A percentile compares a stretch with the other conserved stretches of the same genome.
Conservation (phyloP, 75 land plant genomes). For the Cunninghamia lanceolata region DNA sequence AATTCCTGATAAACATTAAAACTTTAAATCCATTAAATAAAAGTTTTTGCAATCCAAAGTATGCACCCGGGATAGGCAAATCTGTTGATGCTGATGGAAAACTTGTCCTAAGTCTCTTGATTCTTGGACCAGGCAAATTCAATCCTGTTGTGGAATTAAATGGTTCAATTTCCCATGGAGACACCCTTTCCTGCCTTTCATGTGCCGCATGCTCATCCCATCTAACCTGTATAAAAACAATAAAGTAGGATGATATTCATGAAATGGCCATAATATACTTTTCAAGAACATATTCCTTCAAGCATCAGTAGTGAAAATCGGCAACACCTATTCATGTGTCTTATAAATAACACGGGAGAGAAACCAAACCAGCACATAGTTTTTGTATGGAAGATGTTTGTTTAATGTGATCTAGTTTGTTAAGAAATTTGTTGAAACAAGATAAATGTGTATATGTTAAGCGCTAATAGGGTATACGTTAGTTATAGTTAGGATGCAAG, state of each 20-base stretch:
- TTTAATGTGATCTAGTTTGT: background rate
- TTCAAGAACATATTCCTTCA: background rate
- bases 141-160: slow-evolving; percentile 45
- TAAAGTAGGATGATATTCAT: background rate
- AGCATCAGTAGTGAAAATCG: background rate
- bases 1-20: background rate
- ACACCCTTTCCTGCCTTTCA: slow-evolving; percentile 53
- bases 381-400: background rate
- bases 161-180: slow-evolving; percentile 92
- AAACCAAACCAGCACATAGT: background rate
- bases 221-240: slow-evolving; percentile 49
- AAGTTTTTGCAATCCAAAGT: background rate
- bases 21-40: background rate
- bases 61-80: slow-evolving; percentile 37
- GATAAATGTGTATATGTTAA: background rate
- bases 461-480: background rate
- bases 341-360: background rate
- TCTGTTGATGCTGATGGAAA: slow-evolving; percentile 29
- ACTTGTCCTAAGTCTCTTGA: slow-evolving; percentile 49
- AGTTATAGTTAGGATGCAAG: background rate
- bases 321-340: background rate
- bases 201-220: slow-evolving; percentile 76
- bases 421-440: background rate
- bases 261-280: background rate
- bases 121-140: slow-evolving; percentile 25